Conservation (phyloP, 352 stramenopile species). For the Globisporangium radiosum region DNA sequence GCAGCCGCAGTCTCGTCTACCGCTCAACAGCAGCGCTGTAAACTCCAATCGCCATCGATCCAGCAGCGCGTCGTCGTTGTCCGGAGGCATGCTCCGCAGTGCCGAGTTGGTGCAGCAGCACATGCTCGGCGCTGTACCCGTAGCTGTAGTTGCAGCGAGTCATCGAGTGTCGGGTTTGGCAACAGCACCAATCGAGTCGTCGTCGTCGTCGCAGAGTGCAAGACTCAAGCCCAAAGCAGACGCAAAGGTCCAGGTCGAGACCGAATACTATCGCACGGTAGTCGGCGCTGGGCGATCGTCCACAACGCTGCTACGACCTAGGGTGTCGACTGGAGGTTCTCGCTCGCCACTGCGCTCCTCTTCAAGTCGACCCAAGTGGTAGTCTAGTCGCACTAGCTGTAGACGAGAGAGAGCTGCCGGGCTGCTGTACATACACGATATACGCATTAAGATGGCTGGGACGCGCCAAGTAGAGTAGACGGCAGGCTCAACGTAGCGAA, state of each 20-base stretch:
- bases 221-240: slow-evolving; percentile 3
- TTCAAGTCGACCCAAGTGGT: neutral
- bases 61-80: neutral
- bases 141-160: neutral
- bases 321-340: neutral
- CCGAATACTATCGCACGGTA: slow-evolving; percentile 39
- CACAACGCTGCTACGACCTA: neutral
- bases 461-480: neutral
- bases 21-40: neutral
- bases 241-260: slow-evolving; percentile 32
- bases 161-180: neutral
- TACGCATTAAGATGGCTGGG: too few species aligned
- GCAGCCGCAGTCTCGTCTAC: too few species aligned
- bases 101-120: slow-evolving; percentile 36
- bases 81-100: slow-evolving; percentile 19
- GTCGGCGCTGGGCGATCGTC: slow-evolving; percentile 3
- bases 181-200: too few species aligned
- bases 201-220: neutral
- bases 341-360: slow-evolving; percentile 4
- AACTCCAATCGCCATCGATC: neutral
- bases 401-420: neutral
- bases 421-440: too few species aligned
- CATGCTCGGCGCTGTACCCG: slow-evolving; percentile 3
- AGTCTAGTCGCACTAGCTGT: neutral
- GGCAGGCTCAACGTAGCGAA: neutral